Evolutionary conservation across 176 grass and related monocot species (phyloP), one percentile per base, ranked within the genome.

Genomic region (Puccinellia tenuiflora): DNA sequence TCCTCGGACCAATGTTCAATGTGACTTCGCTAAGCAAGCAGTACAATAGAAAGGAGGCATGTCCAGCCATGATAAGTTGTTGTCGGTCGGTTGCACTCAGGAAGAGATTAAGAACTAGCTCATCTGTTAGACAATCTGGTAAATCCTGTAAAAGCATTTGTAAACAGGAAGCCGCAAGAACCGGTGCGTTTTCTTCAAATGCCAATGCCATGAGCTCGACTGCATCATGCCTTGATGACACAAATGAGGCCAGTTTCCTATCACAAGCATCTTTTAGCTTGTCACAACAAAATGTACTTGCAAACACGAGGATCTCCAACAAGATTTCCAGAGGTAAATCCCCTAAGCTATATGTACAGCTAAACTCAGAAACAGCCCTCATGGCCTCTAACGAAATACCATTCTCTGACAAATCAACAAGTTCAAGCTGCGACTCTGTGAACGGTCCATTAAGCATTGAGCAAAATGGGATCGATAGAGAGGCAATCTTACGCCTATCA

Each of bases 371-470:
- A 65, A 97, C 56, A 31, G 73, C 84, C 47, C 64, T 88, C 92
- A 97, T 94, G 40, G 86, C 92, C 67, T 85, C 78, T 81, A 91
- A 82, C 3, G 95, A 94, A 30, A 97, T 94, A 51, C 86, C 78
- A 82, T 97, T 97, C 71, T 94, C 88, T 15, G 95, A 97, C 78
- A 97, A 86, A 85, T 94, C 82, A 52, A 97, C 91, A 78, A 97
- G 75, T 76, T 92, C 95, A 84, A 92, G 90, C 82, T 94, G 86
- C 3, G 92, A 94, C 79, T 97, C 92, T 1, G 86, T 91, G 86
- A 97, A 97, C 17, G 92, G 92, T 81, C 95, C 95, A 83, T 97
- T 94, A 51, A 97, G 92, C 95, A 97, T 97, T 68, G 95, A 91
- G 56, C 85, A 84, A 73, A 97, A 97, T 26, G 95, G 95, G 61